Conservation (phyloP, 768 basidiomycete genomes). For the Myochromella boudieri region DNA sequence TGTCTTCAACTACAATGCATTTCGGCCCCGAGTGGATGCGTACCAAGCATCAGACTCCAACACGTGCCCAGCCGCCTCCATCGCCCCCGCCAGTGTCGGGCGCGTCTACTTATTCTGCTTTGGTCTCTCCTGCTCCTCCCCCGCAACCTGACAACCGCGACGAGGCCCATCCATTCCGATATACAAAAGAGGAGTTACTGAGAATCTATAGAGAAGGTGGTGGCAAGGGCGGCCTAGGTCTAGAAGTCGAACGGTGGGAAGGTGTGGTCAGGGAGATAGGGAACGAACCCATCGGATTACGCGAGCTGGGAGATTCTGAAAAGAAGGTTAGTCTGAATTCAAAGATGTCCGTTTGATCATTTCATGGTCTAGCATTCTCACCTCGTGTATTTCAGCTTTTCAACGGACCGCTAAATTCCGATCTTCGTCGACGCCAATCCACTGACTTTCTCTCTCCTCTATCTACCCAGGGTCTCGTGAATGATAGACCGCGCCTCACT, state of each 20-base stretch:
- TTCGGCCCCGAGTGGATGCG: conserved; percentile 96
- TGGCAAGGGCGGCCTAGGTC: conserved; percentile 68
- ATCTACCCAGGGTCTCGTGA: conserved; percentile 42
- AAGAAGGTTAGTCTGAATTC: conserved; percentile 67
- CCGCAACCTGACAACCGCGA: conserved; percentile 56
- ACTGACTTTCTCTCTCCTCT: conserved; percentile 68
- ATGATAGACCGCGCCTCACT: conserved; percentile 59
- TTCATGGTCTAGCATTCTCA: conserved; percentile 24
- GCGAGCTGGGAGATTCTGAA: conserved; percentile 80
- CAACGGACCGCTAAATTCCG: conserved; percentile 80
- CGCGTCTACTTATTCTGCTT: conserved; percentile 70
- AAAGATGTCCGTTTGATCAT: conserved; percentile 15
- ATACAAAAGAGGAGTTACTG: conserved; percentile 83
- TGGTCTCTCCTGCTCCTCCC: conserved; percentile 56
- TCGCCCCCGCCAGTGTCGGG: conserved; percentile 60
- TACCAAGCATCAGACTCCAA: conserved; percentile 61
- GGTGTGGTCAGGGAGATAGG: conserved; percentile 81
- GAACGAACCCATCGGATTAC: conserved; percentile 69
- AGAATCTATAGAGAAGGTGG: conserved; percentile 81
- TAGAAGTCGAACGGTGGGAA: conserved; percentile 89
- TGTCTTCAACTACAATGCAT: conserved; percentile 74
- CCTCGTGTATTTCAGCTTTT: conserved; percentile 58
- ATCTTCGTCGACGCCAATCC: conserved; percentile 83
- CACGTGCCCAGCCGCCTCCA: conserved; percentile 54
- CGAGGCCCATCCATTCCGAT: conserved; percentile 77